These are phyloP conservation scores for Didymellaceae sp. DNA, from an alignment of 2,329 filamentous ascomycete genomes.

Conservation along the genomic window DNA sequence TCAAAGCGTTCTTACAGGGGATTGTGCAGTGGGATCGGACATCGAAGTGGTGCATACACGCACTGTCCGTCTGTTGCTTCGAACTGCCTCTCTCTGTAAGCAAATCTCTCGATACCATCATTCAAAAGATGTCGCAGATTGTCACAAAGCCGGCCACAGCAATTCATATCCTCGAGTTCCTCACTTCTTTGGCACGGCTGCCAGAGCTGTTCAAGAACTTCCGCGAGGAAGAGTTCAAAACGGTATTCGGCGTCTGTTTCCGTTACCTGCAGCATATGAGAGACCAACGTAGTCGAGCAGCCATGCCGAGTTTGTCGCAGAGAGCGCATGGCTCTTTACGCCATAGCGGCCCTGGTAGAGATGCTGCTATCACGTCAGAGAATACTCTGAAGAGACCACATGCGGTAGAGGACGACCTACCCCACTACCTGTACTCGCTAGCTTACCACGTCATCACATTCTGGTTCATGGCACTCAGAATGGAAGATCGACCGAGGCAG, in stretches of 20 bases:
- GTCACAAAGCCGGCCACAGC: constrained; percentile 92
- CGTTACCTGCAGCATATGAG: constrained; percentile 89
- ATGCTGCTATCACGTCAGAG: constrained; percentile 43
- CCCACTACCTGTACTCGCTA: constrained; percentile 90
- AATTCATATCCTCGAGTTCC: constrained; percentile 93
- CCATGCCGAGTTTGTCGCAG: constrained; percentile 41
- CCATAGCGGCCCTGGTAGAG: constrained; percentile 54
- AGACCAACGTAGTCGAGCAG: constrained; percentile 59
- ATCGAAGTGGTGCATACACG: constrained; percentile 92
- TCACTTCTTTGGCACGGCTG: constrained; percentile 85
- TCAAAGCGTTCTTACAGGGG: constrained; percentile 83
- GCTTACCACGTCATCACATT: constrained; percentile 96
- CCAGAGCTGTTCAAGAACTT: constrained; percentile 88
- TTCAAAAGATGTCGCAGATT: constrained; percentile 93
- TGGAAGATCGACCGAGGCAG: constrained; percentile 81
- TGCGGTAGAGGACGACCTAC: constrained; percentile 72
- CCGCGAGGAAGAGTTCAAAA: constrained; percentile 88
- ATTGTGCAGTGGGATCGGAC: constrained; percentile 85
- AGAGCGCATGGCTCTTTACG: constrained; percentile 47
- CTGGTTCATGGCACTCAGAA: constrained; percentile 91
- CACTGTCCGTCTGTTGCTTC: constrained; percentile 91
- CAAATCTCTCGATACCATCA: constrained; percentile 82
- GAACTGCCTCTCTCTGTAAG: constrained; percentile 88
- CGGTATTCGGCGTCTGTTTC: constrained; percentile 94
- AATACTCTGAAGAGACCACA: constrained; percentile 47